Evolutionary conservation across 768 basidiomycete genomes (phyloP).

Genomic region (Cytidiella melzeri): DNA sequence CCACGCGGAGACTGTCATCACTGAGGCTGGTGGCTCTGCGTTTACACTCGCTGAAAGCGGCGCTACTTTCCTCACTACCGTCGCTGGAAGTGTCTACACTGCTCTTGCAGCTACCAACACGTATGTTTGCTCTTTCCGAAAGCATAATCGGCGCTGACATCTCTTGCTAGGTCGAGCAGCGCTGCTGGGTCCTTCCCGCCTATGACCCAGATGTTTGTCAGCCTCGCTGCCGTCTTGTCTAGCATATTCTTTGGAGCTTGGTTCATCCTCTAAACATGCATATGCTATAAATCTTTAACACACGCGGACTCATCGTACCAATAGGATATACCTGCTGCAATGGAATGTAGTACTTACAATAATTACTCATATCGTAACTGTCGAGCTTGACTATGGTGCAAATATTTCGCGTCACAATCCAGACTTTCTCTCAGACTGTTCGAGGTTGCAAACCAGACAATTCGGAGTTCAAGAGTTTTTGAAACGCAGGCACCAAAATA

Average conservation of each 20-base stretch:
- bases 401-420: too few species aligned
- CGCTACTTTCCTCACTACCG: slow-evolving; percentile 38
- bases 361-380: too few species aligned
- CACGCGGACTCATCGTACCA: too few species aligned
- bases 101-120: slow-evolving; percentile 37
- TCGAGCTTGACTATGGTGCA: too few species aligned
- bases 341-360: too few species aligned
- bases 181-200: neutral
- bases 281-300: too few species aligned
- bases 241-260: slow-evolving; percentile 36
- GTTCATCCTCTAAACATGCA: slow-evolving; percentile 26
- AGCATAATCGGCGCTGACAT: slow-evolving; percentile 5
- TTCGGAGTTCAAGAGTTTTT: too few species aligned
- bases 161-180: slow-evolving; percentile 1
- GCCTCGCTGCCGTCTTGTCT: slow-evolving; percentile 25
- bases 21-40: slow-evolving; percentile 50
- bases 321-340: too few species aligned
- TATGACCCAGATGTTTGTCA: slow-evolving; percentile 22
- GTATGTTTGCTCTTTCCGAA: slow-evolving; percentile 3
- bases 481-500: too few species aligned
- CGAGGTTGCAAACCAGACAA: too few species aligned
- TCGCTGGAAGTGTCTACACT: slow-evolving; percentile 49
- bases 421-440: too few species aligned
- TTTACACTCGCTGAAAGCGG: slow-evolving; percentile 49
- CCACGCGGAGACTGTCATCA: slow-evolving; percentile 46